These are phyloP conservation scores for Xylaria palmicola DNA, from an alignment of 495 filamentous ascomycete genomes.

Conservation along the genomic window DNA sequence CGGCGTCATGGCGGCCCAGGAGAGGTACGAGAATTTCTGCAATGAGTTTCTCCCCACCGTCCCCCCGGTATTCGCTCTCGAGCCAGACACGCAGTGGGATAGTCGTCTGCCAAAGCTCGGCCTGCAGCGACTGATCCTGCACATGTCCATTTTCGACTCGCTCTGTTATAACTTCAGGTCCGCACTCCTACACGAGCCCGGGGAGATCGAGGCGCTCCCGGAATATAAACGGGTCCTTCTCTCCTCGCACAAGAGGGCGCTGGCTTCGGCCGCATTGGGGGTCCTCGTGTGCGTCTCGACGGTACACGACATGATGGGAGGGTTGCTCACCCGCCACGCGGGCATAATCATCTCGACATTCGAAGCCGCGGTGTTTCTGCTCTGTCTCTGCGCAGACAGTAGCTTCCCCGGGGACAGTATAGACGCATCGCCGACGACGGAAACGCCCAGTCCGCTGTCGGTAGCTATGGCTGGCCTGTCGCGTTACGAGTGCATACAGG, in stretches of 20 bases:
- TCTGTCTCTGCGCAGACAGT: neutral
- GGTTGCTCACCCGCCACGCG: conserved; percentile 19
- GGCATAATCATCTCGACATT: conserved; percentile 27
- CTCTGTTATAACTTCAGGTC: conserved; percentile 30
- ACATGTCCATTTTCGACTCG: conserved; percentile 30
- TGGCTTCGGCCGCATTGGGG: conserved; percentile 18
- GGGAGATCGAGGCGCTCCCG: conserved; percentile 11
- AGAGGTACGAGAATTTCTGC: conserved; percentile 28
- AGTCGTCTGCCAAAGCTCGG: conserved; percentile 19
- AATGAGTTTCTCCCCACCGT: conserved; percentile 21
- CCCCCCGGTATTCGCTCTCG: conserved; percentile 23
- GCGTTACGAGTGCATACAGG: neutral
- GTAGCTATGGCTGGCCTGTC: neutral
- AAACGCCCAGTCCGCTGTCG: neutral
- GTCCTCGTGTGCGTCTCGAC: conserved; percentile 16
- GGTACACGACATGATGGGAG: conserved; percentile 22
- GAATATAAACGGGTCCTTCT: conserved; percentile 23
- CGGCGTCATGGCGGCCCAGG: conserved; percentile 19
- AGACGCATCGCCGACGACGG: neutral
- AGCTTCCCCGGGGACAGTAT: neutral
- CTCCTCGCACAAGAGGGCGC: conserved; percentile 16
- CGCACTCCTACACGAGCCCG: conserved; percentile 11
- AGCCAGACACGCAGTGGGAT: conserved; percentile 29
- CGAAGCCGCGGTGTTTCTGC: conserved; percentile 18
- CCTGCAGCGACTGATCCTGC: conserved; percentile 26